phyloP scores from a whole-genome alignment of 768 basidiomycete species.

The Royoungia palumana region DNA sequence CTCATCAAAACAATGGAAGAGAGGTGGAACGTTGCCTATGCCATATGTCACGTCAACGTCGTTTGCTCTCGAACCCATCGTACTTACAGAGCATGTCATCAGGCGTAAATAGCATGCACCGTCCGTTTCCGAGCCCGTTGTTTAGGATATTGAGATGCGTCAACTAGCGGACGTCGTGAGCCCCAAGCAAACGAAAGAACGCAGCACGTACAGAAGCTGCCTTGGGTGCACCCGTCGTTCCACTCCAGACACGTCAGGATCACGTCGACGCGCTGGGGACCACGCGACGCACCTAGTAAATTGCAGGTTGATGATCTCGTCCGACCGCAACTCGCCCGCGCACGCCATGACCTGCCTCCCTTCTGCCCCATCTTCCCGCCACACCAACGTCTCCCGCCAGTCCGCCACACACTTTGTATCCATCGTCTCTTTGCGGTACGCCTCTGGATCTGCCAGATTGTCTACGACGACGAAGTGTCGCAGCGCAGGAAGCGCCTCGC shows the following conservation, averaged over 20 bases:
- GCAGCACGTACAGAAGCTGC: constrained; percentile 65
- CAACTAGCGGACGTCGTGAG: constrained; percentile 41
- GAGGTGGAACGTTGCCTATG: constrained; percentile 75
- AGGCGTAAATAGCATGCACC: constrained; percentile 64
- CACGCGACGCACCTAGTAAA: constrained; percentile 64
- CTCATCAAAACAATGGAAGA: constrained; percentile 91
- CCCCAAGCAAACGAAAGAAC: not conserved
- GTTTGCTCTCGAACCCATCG: not conserved
- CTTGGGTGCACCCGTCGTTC: constrained; percentile 79
- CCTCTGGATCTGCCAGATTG: constrained; percentile 43
- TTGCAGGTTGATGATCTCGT: constrained; percentile 79
- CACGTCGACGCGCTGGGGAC: not conserved
- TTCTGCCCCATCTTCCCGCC: constrained; percentile 55
- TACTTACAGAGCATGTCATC: constrained; percentile 62
- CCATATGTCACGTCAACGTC: constrained; percentile 2
- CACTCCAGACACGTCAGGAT: constrained; percentile 39
- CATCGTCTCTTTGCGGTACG: constrained; percentile 38
- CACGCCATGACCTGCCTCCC: constrained; percentile 42
- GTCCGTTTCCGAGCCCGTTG: constrained; percentile 67
- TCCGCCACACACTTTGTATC: constrained; percentile 54
- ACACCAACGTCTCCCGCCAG: constrained; percentile 70
- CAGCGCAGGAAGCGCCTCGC: constrained; percentile 56
- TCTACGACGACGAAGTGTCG: constrained; percentile 66
- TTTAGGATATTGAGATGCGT: constrained; percentile 80
- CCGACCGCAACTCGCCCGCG: constrained; percentile 41